Percentiles rank a stretch among this genome's conserved stretches.
Conservation (phyloP, 192 early-diverging fungal species). For the Entophlyctis helioformis region DNA sequence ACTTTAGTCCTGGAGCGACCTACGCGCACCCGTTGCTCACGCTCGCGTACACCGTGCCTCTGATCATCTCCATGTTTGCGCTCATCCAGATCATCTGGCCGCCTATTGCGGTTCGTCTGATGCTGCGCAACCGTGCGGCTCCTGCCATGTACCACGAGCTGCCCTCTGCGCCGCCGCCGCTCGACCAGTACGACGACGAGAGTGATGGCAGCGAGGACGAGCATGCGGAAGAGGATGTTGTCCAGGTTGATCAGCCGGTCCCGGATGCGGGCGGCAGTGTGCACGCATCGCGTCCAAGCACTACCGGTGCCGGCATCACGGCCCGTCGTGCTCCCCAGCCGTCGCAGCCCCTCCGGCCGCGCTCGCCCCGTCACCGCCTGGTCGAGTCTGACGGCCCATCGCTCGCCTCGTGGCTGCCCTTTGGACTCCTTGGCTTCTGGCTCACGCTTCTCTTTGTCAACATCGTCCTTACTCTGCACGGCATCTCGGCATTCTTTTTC, state of each 20-base stretch:
- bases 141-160: neutral
- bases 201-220: neutral
- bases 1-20: conserved; percentile 19
- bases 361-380: neutral
- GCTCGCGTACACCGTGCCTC: conserved; percentile 13
- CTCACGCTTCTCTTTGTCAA: conserved; percentile 6
- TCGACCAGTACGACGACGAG: neutral
- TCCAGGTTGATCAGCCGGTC: too few species aligned
- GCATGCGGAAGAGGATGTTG: neutral
- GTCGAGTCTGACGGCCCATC: conserved; percentile 7
- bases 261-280: too few species aligned
- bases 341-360: too few species aligned
- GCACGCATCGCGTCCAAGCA: too few species aligned
- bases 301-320: too few species aligned
- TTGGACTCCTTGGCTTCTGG: conserved; percentile 17
- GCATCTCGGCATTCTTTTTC: conserved; percentile 2
- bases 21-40: conserved; percentile 25
- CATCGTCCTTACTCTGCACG: neutral
- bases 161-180: neutral
- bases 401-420: conserved; percentile 20
- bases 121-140: conserved; percentile 5
- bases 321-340: too few species aligned
- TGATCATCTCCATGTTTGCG: conserved; percentile 7
- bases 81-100: conserved; percentile 21
- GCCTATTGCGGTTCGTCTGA: conserved; percentile 6